Base-by-base conservation (phyloP, 2,329 filamentous ascomycete genomes). In the Ophiocordyceps camponoti-floridani region DNA sequence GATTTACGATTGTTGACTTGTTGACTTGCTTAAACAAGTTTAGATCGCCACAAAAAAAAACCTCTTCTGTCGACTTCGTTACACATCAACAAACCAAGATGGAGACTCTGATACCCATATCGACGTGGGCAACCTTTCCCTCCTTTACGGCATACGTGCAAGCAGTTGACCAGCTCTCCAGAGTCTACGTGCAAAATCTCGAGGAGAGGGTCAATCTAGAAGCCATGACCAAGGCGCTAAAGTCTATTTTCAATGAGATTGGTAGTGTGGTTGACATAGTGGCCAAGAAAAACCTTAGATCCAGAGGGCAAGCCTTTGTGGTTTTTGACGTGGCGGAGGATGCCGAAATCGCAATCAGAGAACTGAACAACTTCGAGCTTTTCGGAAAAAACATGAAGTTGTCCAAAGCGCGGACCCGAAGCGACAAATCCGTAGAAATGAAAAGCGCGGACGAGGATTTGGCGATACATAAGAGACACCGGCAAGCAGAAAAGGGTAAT, bases 221-320 rank as follows among this genome's bases (percentile, higher is more conserved):
- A 31, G 65, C 76, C 10, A 70, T 96, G 45, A 83, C 80, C 51
- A 74, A 82, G 51, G 75, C 84, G 0, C 72, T 98, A 14, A 67
- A 65, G 19, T 77, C 80, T 50, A 72, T 96, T 55, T 96, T 96
- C 65, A 79, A 79, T 50, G 84, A 94, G 62, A 95, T 91, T 62
- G 91, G 91, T 50, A 79, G 70, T 46, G 77, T 94, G 48, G 65
- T 94, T 53, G 87, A 94, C 50, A 76, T 94, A 44, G 75, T 94
- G 47, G 84, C 84, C 41, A 94, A 94, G 68, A 85, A 77, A 50
- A 95, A 93, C 61, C 64, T 96, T 28, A 88, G 84, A 60, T 84
- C 86, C 40, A 95, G 93, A 60, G 91, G 91, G 12, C 91, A 98
- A 64, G 91, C 91, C 1, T 98, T 98, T 58, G 67, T 98, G 43